Percentiles rank a stretch among this genome's conserved stretches.
phyloP scores from a whole-genome alignment of 1,139 yeast genomes.

The Meyerozyma carpophila region DNA sequence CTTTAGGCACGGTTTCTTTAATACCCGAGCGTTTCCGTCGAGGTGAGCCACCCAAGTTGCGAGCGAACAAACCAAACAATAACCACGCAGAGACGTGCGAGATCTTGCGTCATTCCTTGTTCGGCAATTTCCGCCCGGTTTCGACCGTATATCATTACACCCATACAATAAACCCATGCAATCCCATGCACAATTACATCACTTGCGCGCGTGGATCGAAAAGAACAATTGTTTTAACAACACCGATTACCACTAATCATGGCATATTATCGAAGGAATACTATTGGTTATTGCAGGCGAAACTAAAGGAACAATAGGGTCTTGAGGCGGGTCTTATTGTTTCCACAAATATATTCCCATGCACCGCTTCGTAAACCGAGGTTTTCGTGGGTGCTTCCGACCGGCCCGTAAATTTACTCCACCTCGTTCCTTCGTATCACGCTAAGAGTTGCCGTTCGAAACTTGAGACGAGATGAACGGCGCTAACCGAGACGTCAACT shows the following conservation, averaged over 20 bases:
- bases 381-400: too few relatives aligned
- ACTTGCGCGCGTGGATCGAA: background rate
- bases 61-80: slow-evolving; percentile 1
- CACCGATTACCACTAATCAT: too few relatives aligned
- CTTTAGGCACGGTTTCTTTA: background rate
- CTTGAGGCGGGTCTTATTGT: too few relatives aligned
- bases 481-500: too few relatives aligned
- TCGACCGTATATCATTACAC: background rate
- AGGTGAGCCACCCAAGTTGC: background rate
- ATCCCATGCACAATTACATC: background rate
- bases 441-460: background rate
- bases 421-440: background rate
- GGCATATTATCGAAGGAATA: too few relatives aligned
- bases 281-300: too few relatives aligned
- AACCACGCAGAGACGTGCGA: background rate
- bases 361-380: background rate
- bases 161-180: background rate
- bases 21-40: background rate
- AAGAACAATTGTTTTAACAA: too few relatives aligned
- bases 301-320: too few relatives aligned
- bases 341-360: too few relatives aligned
- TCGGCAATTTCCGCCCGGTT: background rate
- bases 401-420: background rate
- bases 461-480: background rate
- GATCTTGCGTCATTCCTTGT: slow-evolving; percentile 1